These are phyloP conservation scores for Wickerhamiella infanticola DNA, from an alignment of 1,139 yeast species.

Conservation along the genomic window DNA sequence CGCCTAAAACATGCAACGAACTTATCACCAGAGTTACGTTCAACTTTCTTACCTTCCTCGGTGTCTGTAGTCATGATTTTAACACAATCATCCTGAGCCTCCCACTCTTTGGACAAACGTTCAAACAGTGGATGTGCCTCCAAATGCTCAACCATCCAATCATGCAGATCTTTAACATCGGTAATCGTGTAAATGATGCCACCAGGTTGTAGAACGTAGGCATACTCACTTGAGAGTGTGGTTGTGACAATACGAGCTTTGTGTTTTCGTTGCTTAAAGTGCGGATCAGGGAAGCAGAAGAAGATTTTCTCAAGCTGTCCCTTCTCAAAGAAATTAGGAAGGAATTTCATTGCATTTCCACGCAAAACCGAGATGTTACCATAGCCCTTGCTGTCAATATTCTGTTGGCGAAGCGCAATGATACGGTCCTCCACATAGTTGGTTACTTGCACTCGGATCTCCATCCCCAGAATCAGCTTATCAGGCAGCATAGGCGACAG, in stretches of 20 bases:
- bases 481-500: constrained; percentile 67
- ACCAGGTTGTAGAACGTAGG: constrained; percentile 72
- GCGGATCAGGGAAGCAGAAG: constrained; percentile 98
- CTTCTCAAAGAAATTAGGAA: constrained; percentile 80
- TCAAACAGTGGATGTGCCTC: constrained; percentile 84
- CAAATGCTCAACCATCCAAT: constrained; percentile 92
- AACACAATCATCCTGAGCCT: constrained; percentile 63
- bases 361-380: constrained; percentile 81
- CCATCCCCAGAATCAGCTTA: constrained; percentile 77
- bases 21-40: constrained; percentile 74
- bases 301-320: constrained; percentile 71
- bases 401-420: constrained; percentile 60
- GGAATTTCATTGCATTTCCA: constrained; percentile 94
- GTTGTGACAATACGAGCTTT: constrained; percentile 90
- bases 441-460: constrained; percentile 92
- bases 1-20: constrained; percentile 81
- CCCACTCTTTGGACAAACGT: constrained; percentile 69
- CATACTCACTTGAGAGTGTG: constrained; percentile 80
- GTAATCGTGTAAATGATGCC: constrained; percentile 90
- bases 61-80: constrained; percentile 77
- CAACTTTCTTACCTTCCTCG: constrained; percentile 95
- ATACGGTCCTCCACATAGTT: constrained; percentile 93
- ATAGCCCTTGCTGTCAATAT: constrained; percentile 29
- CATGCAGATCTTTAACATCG: constrained; percentile 83
- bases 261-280: constrained; percentile 91